Conservation (phyloP, 2,329 filamentous ascomycete genomes). For the Aureobasidium sp. region DNA sequence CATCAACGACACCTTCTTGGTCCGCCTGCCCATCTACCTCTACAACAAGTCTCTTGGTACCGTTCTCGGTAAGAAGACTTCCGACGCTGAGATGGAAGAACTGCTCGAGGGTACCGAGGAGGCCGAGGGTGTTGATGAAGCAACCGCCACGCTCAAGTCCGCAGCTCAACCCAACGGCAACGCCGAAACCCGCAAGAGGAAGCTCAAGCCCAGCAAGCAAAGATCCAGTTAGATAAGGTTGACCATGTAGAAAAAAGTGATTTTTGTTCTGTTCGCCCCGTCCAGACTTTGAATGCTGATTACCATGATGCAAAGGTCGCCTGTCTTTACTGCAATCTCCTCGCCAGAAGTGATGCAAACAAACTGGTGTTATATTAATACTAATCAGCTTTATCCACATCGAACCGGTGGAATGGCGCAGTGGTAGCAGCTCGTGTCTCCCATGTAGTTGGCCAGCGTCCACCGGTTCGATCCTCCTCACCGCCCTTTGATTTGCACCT, state of each 20-base stretch:
- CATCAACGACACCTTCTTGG: conserved; percentile 71
- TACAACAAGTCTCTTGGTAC: conserved; percentile 46
- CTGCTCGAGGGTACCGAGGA: conserved; percentile 28
- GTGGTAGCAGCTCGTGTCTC: background rate
- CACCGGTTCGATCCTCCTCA: background rate
- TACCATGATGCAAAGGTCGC: background rate
- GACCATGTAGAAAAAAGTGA: background rate
- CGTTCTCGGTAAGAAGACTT: conserved; percentile 31
- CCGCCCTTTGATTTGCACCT: too few species aligned
- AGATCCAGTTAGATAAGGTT: background rate
- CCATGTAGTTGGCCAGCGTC: background rate
- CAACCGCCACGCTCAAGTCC: conserved; percentile 28
- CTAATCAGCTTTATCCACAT: background rate
- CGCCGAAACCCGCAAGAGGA: conserved; percentile 35
- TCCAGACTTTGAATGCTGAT: background rate
- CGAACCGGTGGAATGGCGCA: background rate
- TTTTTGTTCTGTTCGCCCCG: background rate
- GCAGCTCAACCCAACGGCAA: conserved; percentile 38
- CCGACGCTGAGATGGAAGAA: conserved; percentile 24
- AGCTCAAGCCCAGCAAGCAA: conserved; percentile 20
- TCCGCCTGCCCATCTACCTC: conserved; percentile 66
- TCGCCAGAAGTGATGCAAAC: background rate
- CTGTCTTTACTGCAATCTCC: background rate
- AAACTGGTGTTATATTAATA: background rate
- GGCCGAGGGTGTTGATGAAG: conserved; percentile 29